Evolutionary conservation across 2,329 filamentous ascomycete species (phyloP).

Genomic region (Paracamarosporium sp.): DNA sequence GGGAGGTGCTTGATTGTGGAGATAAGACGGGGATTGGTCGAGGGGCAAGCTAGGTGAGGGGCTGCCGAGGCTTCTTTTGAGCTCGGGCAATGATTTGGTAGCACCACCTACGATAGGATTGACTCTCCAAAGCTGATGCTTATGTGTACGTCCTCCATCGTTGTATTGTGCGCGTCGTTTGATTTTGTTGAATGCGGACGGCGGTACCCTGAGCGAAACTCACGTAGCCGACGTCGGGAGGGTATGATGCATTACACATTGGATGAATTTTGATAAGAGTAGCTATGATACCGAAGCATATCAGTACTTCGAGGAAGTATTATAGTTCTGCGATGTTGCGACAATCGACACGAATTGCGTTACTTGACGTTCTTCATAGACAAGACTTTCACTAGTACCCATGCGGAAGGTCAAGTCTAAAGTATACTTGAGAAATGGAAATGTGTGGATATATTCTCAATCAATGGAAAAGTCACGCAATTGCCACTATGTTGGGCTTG

Average conservation of each 20-base stretch:
- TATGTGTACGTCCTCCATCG: background rate
- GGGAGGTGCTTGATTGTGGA: background rate
- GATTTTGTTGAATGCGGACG: background rate
- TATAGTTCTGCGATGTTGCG: background rate
- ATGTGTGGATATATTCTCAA: background rate
- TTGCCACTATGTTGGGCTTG: background rate
- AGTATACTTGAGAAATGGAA: background rate
- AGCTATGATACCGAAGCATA: background rate
- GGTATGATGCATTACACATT: background rate
- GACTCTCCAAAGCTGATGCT: background rate
- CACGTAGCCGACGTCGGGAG: background rate
- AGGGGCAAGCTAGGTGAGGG: background rate
- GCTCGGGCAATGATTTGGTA: background rate
- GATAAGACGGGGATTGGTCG: background rate
- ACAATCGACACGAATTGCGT: background rate
- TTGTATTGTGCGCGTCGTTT: background rate
- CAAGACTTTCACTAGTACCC: background rate
- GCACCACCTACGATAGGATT: background rate
- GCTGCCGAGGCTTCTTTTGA: background rate
- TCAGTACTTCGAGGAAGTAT: background rate
- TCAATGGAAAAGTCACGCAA: background rate
- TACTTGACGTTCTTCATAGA: background rate
- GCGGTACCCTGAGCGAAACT: background rate
- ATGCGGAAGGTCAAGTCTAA: background rate
- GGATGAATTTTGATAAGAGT: background rate